These are phyloP conservation scores for Solanum raphanifolium DNA, from an alignment of 257 asterid species.

Conservation along the genomic window DNA sequence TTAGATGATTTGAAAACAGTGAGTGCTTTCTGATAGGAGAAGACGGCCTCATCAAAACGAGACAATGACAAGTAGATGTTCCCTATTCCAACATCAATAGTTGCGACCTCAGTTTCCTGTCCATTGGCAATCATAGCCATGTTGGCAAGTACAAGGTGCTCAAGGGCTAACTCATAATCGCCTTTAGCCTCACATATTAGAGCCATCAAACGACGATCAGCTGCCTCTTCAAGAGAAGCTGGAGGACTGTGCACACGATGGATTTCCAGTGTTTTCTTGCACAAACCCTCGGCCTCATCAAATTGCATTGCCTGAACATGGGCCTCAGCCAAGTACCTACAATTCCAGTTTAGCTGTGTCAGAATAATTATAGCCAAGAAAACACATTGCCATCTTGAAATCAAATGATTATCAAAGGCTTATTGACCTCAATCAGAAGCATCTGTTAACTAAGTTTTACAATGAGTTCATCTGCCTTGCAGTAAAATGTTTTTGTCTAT, in stretches of 20 bases:
- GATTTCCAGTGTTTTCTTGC: slow-evolving; percentile 88
- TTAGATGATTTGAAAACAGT: slow-evolving; percentile 93
- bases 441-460: not conserved
- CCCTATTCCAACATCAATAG: slow-evolving; percentile 92
- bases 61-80: slow-evolving; percentile 76
- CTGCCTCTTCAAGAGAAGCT: slow-evolving; percentile 98
- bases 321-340: slow-evolving; percentile 94
- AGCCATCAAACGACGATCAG: slow-evolving; percentile 95
- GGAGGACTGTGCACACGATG: slow-evolving; percentile 98
- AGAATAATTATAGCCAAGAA: not conserved
- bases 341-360: not conserved
- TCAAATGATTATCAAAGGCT: not conserved
- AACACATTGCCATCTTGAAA: not conserved
- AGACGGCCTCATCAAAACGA: slow-evolving; percentile 93
- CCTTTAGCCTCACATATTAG: slow-evolving; percentile 94
- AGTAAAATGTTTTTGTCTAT: not conserved
- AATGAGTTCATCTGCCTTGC: not conserved
- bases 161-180: slow-evolving; percentile 85
- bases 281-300: slow-evolving; percentile 78
- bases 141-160: slow-evolving; percentile 95
- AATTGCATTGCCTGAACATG: slow-evolving; percentile 98
- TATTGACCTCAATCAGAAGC: not conserved
- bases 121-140: slow-evolving; percentile 99
- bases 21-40: slow-evolving; percentile 96
- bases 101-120: slow-evolving; percentile 87